These are phyloP conservation scores for Pythium biforme DNA, from an alignment of 352 stramenopile genomes.

Conservation along the genomic window DNA sequence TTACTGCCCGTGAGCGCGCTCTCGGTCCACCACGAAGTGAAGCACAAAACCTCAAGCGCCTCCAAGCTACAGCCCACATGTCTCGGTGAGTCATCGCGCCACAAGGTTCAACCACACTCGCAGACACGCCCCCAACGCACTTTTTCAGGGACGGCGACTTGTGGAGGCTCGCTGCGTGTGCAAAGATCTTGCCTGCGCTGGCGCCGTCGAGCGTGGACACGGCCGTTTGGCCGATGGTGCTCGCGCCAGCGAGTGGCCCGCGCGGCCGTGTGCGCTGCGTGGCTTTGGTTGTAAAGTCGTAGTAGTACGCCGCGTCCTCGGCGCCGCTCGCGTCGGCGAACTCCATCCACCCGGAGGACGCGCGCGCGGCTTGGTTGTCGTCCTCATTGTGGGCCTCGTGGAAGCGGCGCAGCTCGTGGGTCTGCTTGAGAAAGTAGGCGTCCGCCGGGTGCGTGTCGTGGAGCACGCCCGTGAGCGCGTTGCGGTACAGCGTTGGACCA, in stretches of 20 bases:
- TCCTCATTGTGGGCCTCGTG: conserved; percentile 22
- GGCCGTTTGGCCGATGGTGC: neutral
- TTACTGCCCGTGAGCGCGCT: conserved; percentile 34
- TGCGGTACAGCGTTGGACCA: conserved; percentile 13
- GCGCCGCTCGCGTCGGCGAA: conserved; percentile 35
- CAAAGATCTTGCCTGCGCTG: conserved; percentile 46
- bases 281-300: conserved; percentile 48
- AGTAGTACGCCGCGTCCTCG: conserved; percentile 41
- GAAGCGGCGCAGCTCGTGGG: conserved; percentile 36
- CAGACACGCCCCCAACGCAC: conserved; percentile 27
- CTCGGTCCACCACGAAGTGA: conserved; percentile 72
- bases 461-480: conserved; percentile 25
- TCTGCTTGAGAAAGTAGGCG: conserved; percentile 55
- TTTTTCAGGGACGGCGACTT: conserved; percentile 50
- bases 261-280: conserved; percentile 8
- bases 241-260: neutral
- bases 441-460: conserved; percentile 26
- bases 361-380: neutral
- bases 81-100: neutral
- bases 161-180: conserved; percentile 43
- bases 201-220: conserved; percentile 11
- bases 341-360: conserved; percentile 42
- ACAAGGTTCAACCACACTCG: neutral
- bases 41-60: conserved; percentile 61
- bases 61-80: conserved; percentile 33